Conservation (phyloP, 1,284 basidiomycete species). For the Pseudozyma tsukubaensis region DNA sequence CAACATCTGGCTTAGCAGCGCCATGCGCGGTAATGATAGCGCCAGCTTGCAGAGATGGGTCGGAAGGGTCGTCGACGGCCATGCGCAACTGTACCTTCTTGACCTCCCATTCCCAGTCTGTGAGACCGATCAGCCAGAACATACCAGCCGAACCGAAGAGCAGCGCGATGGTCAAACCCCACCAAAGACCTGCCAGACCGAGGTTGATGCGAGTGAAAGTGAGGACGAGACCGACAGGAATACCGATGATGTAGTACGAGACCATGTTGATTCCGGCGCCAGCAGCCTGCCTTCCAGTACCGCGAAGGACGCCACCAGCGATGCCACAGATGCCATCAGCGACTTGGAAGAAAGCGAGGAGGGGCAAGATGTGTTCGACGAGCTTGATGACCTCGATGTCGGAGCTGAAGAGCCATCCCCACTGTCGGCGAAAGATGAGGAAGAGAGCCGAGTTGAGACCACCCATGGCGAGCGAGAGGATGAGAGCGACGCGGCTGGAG, state of each 20-base stretch:
- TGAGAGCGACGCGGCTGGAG: constrained; percentile 61
- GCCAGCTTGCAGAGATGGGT: constrained; percentile 5
- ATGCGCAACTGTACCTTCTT: constrained; percentile 54
- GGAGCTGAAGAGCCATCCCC: constrained; percentile 86
- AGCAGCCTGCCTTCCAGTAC: constrained; percentile 76
- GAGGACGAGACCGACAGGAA: constrained; percentile 71
- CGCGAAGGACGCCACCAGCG: constrained; percentile 80
- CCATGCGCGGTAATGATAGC: constrained; percentile 5
- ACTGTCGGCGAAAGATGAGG: constrained; percentile 77
- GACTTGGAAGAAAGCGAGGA: constrained; percentile 76
- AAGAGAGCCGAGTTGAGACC: constrained; percentile 75
- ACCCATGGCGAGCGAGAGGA: constrained; percentile 38
- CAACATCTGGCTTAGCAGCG: constrained; percentile 31
- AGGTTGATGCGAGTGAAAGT: constrained; percentile 69
- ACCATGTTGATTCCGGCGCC: constrained; percentile 72
- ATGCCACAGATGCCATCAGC: constrained; percentile 79
- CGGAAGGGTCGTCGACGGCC: constrained; percentile 50
- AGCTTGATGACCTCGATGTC: constrained; percentile 79
- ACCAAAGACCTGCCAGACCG: constrained; percentile 70
- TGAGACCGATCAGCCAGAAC: constrained; percentile 69
- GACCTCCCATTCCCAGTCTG: constrained; percentile 70
- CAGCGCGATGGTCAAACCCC: constrained; percentile 71
- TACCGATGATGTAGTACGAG: constrained; percentile 71
- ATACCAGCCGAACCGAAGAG: constrained; percentile 68
- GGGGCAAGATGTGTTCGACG: constrained; percentile 79